These are phyloP conservation scores for Parasitella parasitica DNA, from an alignment of 371 early-diverging fungal genomes.

Conservation along the genomic window DNA sequence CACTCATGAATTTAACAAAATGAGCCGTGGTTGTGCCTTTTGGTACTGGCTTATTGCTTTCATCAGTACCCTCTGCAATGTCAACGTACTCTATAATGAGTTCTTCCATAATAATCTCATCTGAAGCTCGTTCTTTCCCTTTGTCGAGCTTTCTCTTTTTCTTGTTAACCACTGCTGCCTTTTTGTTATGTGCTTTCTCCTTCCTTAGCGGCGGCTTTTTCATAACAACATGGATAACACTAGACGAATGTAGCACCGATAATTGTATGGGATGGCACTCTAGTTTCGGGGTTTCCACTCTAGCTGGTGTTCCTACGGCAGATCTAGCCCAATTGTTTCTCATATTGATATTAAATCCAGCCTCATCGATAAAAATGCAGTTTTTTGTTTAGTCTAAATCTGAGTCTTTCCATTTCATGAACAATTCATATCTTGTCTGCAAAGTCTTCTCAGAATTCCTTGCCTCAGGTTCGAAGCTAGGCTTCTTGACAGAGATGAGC, in stretches of 20 bases:
- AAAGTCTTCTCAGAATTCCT: slow-evolving; percentile 5
- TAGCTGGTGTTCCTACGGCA: not conserved
- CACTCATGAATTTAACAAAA: slow-evolving; percentile 16
- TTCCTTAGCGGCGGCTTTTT: slow-evolving; percentile 8
- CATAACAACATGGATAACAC: slow-evolving; percentile 6
- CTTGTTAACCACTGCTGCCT: not conserved
- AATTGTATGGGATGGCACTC: slow-evolving; percentile 9
- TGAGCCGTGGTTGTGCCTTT: slow-evolving; percentile 16
- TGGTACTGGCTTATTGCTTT: slow-evolving; percentile 5
- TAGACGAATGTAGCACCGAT: slow-evolving; percentile 15
- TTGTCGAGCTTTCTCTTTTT: slow-evolving; percentile 13
- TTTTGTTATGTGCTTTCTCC: slow-evolving; percentile 7
- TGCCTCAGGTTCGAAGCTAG: not conserved
- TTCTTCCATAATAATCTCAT: slow-evolving; percentile 13
- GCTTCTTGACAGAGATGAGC: slow-evolving; percentile 3
- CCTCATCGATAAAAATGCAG: too few relatives aligned
- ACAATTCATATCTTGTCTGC: slow-evolving; percentile 18
- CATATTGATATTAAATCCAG: too few relatives aligned
- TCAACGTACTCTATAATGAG: slow-evolving; percentile 19
- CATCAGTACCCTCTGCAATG: slow-evolving; percentile 5
- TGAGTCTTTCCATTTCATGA: too few relatives aligned
- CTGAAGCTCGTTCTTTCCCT: slow-evolving; percentile 13
- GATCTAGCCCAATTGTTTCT: too few relatives aligned
- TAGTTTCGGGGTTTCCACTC: slow-evolving; percentile 5
- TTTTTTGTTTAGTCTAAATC: too few relatives aligned